Percentiles rank a stretch among this genome's conserved stretches.
Evolutionary conservation across 2,329 filamentous ascomycete genomes (phyloP).

Genomic region (Monilinia fructicola): DNA sequence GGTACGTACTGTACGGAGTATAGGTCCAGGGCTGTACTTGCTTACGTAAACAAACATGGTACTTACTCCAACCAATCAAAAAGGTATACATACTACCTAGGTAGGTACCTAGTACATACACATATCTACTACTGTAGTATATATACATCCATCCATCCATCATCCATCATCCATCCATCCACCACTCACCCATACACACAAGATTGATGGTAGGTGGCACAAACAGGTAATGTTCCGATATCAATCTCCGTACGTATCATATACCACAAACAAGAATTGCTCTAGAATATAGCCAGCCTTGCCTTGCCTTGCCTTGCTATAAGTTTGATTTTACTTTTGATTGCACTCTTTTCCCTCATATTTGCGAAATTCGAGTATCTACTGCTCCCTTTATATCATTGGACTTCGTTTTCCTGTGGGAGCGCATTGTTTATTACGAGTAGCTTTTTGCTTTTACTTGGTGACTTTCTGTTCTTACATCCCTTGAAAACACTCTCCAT

Average conservation of each 20-base stretch:
- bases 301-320: background rate
- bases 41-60: too few relatives aligned
- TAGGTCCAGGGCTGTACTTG: too few relatives aligned
- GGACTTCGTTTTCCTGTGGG: background rate
- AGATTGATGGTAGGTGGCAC: background rate
- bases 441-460: background rate
- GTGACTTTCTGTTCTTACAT: background rate
- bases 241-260: background rate
- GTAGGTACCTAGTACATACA: too few relatives aligned
- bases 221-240: background rate
- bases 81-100: too few relatives aligned
- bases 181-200: background rate
- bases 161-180: background rate
- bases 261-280: background rate
- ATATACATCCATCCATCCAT: background rate
- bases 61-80: too few relatives aligned
- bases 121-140: too few relatives aligned
- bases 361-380: background rate
- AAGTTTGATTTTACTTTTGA: background rate
- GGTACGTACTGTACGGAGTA: too few relatives aligned
- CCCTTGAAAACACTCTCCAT: constrained; percentile 13
- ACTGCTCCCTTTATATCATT: background rate
- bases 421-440: background rate
- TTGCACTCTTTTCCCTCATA: background rate
- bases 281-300: background rate